Evolutionary conservation across 148 eudicot genomes (phyloP), one percentile per base, ranked within the genome.

Genomic region (Vaccinium corymbosum): DNA sequence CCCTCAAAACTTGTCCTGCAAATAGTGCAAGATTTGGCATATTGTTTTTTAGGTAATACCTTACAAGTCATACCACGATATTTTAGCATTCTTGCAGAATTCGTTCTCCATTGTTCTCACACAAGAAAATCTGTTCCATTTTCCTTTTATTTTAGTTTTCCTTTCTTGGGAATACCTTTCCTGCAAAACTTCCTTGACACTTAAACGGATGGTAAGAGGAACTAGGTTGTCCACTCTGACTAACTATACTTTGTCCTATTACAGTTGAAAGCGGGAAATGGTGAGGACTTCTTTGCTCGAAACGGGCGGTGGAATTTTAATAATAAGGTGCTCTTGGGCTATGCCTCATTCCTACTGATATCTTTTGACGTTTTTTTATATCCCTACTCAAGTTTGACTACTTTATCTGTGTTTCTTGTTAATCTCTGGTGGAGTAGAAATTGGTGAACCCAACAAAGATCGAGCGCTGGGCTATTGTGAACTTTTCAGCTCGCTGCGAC

Each of bases 241-340:
- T 82, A 66, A 59, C 20, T 19, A 9, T 50, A 9, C 52, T 51
- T 17, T 20, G 51, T 17, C 55, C 49, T 75, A 7, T 55, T 85
- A 29, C 89, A 96, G 99, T 80, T 96, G 83, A 96, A 91, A 89
- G 87, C 83, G 4, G 99, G 98, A 29, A 91, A 90, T 83, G 98
- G 97, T 20, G 98, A 93, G 76, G 98, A 96, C 57, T 90, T 96
- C 73, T 91, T 92, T 84, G 90, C 99, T 3, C 87, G 98, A 49
- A 96, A 96, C 85, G 99, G 99, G 9, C 81, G 99, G 19, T 96
- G 99, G 99, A 96, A 96, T 72, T 92, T 96, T 81, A 96, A 93
- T 72, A 92, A 96, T 73, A 96, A 94, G 98, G 99, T 96, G 53
- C 38, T 83, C 27, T 74, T 76, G 25, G 14, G 56, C 19, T 32